Conservation (phyloP, 768 basidiomycete genomes). For the Nevesoporus exiguus region DNA sequence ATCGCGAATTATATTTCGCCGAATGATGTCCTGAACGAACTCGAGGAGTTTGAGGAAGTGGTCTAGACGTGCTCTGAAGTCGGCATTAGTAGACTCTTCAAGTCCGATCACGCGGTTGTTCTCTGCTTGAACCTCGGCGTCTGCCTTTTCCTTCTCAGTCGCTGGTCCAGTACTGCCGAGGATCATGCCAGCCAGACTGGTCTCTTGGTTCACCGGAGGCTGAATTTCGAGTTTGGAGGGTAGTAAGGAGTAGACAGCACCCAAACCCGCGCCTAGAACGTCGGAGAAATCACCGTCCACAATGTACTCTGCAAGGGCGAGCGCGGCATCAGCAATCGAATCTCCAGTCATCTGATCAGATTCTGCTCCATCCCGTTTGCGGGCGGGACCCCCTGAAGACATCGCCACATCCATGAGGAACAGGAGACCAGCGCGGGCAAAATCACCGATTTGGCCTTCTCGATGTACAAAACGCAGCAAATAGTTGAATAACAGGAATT, state of each 20-base stretch:
- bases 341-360: slow-evolving; percentile 38
- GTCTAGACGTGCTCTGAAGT: slow-evolving; percentile 78
- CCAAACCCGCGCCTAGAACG: slow-evolving; percentile 88
- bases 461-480: slow-evolving; percentile 92
- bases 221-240: slow-evolving; percentile 82
- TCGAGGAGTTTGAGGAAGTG: slow-evolving; percentile 89
- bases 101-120: slow-evolving; percentile 57
- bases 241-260: slow-evolving; percentile 88
- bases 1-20: slow-evolving; percentile 52
- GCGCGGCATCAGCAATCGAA: slow-evolving; percentile 78
- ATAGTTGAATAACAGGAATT: slow-evolving; percentile 94
- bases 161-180: slow-evolving; percentile 62
- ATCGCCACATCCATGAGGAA: slow-evolving; percentile 96
- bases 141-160: slow-evolving; percentile 56
- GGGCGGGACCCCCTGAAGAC: slow-evolving; percentile 62
- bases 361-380: slow-evolving; percentile 36
- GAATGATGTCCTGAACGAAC: slow-evolving; percentile 86
- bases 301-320: slow-evolving; percentile 89
- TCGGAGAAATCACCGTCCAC: slow-evolving; percentile 98
- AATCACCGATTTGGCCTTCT: slow-evolving; percentile 91
- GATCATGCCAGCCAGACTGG: slow-evolving; percentile 55
- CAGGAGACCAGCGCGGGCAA: slow-evolving; percentile 87
- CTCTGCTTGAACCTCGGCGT: slow-evolving; percentile 48
- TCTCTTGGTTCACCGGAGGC: slow-evolving; percentile 39
- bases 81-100: slow-evolving; percentile 71